Conservation (phyloP, 2,329 filamentous ascomycete genomes). For the Botrytis elliptica region DNA sequence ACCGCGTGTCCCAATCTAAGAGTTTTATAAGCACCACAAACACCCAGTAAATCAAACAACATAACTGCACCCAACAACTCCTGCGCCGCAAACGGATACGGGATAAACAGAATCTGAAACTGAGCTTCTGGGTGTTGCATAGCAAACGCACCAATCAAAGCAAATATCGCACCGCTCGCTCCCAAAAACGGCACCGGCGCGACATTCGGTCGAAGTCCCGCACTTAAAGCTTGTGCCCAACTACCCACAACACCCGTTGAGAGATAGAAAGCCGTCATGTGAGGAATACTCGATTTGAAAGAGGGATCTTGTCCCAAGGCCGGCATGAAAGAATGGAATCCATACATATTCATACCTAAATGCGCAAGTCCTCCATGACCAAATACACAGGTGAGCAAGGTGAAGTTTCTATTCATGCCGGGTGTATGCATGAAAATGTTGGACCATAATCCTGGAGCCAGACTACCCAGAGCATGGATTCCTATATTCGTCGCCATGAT, state of each 20-base stretch:
- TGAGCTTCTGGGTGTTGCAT: not conserved
- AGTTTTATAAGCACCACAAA: slow-evolving; percentile 1
- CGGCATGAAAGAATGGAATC: slow-evolving; percentile 13
- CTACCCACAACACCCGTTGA: slow-evolving; percentile 7
- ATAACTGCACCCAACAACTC: not conserved
- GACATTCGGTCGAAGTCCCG: not conserved
- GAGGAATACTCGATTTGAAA: slow-evolving; percentile 8
- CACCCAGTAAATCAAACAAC: slow-evolving; percentile 8
- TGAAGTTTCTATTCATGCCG: slow-evolving; percentile 1
- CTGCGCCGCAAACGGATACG: slow-evolving; percentile 9
- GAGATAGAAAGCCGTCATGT: slow-evolving; percentile 16
- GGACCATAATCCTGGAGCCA: not conserved
- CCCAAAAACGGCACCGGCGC: not conserved
- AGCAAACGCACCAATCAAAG: not conserved
- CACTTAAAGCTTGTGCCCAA: slow-evolving; percentile 14
- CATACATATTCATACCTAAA: slow-evolving; percentile 16
- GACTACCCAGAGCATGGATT: not conserved
- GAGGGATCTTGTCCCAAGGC: not conserved
- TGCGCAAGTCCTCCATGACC: not conserved
- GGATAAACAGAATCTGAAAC: slow-evolving; percentile 7
- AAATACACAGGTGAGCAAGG: slow-evolving; percentile 11
- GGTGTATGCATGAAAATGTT: slow-evolving; percentile 2
- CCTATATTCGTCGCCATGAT: not conserved
- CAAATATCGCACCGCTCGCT: slow-evolving; percentile 6
- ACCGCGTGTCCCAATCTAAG: slow-evolving; percentile 11